Percentiles rank a stretch among this genome's conserved stretches.
phyloP scores from a whole-genome alignment of 1,139 yeast genomes.

The Debaryomyces nepalensis region DNA sequence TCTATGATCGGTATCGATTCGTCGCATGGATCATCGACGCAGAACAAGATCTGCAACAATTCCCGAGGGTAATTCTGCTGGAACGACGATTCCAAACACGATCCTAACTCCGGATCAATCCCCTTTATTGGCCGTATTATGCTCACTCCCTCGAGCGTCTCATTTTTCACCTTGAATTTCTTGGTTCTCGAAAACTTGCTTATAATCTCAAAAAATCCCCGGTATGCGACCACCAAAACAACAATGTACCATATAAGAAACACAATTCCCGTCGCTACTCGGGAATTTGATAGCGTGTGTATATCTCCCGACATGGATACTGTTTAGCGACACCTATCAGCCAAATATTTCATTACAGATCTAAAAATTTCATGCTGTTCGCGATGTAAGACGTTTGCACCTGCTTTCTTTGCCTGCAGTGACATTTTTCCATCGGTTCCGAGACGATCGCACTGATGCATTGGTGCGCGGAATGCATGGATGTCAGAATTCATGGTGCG shows the following conservation, averaged over 20 bases:
- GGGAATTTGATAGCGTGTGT: not conserved
- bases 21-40: conserved; percentile 69
- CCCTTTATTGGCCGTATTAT: conserved; percentile 86
- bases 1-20: conserved; percentile 65
- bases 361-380: conserved; percentile 3
- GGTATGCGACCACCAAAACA: conserved; percentile 46
- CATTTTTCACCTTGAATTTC: conserved; percentile 18
- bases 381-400: conserved; percentile 1
- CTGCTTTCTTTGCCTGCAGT: conserved; percentile 2
- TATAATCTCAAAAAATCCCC: conserved; percentile 53
- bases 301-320: conserved; percentile 1
- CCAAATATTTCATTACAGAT: not conserved
- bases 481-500: not conserved
- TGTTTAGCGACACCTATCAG: not conserved
- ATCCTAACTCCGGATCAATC: conserved; percentile 72
- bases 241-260: conserved; percentile 49
- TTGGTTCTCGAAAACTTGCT: conserved; percentile 39
- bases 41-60: conserved; percentile 71
- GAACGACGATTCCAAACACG: conserved; percentile 72
- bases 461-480: conserved; percentile 1
- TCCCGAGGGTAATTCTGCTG: conserved; percentile 65
- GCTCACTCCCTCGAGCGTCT: conserved; percentile 65
- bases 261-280: conserved; percentile 20
- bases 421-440: conserved; percentile 1
- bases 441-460: not conserved